These are phyloP conservation scores for Eutrema japonicum DNA, from an alignment of 345 rosid species.

Conservation along the genomic window DNA sequence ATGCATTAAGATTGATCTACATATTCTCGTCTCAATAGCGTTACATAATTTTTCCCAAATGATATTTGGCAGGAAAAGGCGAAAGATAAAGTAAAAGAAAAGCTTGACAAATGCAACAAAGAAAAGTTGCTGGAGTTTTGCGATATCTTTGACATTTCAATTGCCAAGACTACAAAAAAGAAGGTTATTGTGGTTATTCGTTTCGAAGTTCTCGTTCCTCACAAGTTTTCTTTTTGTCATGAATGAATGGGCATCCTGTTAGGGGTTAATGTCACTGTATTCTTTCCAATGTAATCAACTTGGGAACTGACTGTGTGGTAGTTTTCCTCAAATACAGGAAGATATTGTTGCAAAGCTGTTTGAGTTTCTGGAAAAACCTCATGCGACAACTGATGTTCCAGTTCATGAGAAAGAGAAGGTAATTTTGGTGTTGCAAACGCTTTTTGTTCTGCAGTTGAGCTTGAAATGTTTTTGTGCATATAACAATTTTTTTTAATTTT, in stretches of 20 bases:
- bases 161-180: constrained; percentile 63
- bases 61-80: constrained; percentile 72
- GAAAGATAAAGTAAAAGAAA: constrained; percentile 72
- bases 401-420: constrained; percentile 86
- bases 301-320: constrained; percentile 24
- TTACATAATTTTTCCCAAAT: constrained; percentile 5
- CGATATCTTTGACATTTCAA: constrained; percentile 76
- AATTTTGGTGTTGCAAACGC: constrained; percentile 7
- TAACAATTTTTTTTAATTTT: constrained; percentile 5
- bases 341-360: constrained; percentile 69
- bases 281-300: constrained; percentile 8
- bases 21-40: background rate
- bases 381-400: constrained; percentile 60
- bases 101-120: constrained; percentile 81
- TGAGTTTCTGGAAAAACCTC: constrained; percentile 85
- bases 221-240: background rate
- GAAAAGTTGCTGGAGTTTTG: constrained; percentile 85
- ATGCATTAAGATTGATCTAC: constrained; percentile 1
- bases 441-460: constrained; percentile 4
- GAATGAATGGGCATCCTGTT: constrained; percentile 1
- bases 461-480: background rate
- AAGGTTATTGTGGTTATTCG: constrained; percentile 56
- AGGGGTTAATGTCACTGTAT: constrained; percentile 10
- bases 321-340: constrained; percentile 59
- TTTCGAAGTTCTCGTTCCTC: constrained; percentile 2